Base-by-base conservation (phyloP, 176 grass and related monocot species). In the Eragrostis nindensis region DNA sequence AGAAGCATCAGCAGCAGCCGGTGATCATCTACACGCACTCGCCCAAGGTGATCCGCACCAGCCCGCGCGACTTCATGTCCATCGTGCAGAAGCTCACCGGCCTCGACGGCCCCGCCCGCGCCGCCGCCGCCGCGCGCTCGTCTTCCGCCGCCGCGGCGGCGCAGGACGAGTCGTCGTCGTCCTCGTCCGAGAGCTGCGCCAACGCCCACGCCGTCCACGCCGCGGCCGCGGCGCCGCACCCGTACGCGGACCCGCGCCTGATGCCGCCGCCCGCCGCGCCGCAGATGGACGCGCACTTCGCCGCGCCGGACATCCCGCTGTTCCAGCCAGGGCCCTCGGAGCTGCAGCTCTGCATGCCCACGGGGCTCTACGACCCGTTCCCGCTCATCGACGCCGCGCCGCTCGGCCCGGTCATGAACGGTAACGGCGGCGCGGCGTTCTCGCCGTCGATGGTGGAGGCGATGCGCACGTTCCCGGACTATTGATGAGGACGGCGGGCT, bases 1-100 rank as follows among this genome's bases (percentile, higher is more conserved):
- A 75, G 39, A 74, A 17, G 59, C 82, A 25, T 7, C 66, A 39
- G 18, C 68, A 71, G 49, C 70, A 73, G 16, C 91, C 91, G 1
- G 82, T 94, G 17, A 90, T 94, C 57, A 94, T 90, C 32, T 90
- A 94, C 85, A 90, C 91, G 26, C 83, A 88, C 65, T 90, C 88
- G 42, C 91, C 91, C 60, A 90, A 88, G 85, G 69, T 94, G 79
- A 94, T 94, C 75, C 88, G 77, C 75, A 88, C 91, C 36, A 78
- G 60, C 32, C 81, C 91, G 5, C 62, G 59, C 25, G 85, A 94
- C 65, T 90, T 94, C 88, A 88, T 91, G 88, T 78, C 88, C 78
- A 84, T 94, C 83, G 88, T 94, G 42, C 92, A 94, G 88, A 94
- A 81, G 64, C 92, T 94, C 83, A 94, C 88, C 27, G 86, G 88